Base-by-base conservation (phyloP, 2,329 filamentous ascomycete genomes). In the Didymella arachidicola region DNA sequence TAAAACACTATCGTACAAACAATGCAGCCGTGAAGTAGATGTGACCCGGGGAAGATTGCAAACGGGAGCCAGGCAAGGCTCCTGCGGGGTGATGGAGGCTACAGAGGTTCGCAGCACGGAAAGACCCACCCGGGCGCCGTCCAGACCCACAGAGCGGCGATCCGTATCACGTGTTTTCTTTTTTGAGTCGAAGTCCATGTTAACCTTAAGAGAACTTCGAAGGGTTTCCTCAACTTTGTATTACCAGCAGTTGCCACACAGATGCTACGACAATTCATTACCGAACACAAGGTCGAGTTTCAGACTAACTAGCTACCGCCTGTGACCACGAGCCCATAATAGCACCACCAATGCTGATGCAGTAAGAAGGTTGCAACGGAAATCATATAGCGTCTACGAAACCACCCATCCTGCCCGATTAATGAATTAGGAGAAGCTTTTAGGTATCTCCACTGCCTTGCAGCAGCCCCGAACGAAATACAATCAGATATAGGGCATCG, bases 351-450 rank as follows among this genome's bases (percentile, higher is more conserved):
- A 48, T 53, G 44, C 51, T 56, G 52, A 58, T 50, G 59, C 53
- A 58, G 25, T 32, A 64, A 57, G 41, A 25, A 26, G 22, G 58
- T 46, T 60, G 57, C 56, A 38, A 68, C 65, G 56, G 59, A 56
- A 63, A 64, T 65, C 61, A 60, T 51, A 56, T 57, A 52, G 45
- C 57, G 61, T 60, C 64, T 62, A 61, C 60, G 51, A 53, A 60
- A 52, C 54, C 25, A 49, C 48, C 54, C 25, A 10, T 25, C 48
- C 48, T 48, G 46, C 50, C 54, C 48, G 53, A 53, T 19, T 18
- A 49, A 38, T 36, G 30, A 41, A 44, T 26, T 42, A 57, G 50
- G 53, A 59, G 49, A 58, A 61, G 55, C 61, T 60, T 65, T 64
- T 60, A 59, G 61, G 41, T 51, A 55, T 56, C 57, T 57, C 56